These are phyloP conservation scores for Boechera divaricarpa DNA, from an alignment of 345 rosid species.

Conservation along the genomic window DNA sequence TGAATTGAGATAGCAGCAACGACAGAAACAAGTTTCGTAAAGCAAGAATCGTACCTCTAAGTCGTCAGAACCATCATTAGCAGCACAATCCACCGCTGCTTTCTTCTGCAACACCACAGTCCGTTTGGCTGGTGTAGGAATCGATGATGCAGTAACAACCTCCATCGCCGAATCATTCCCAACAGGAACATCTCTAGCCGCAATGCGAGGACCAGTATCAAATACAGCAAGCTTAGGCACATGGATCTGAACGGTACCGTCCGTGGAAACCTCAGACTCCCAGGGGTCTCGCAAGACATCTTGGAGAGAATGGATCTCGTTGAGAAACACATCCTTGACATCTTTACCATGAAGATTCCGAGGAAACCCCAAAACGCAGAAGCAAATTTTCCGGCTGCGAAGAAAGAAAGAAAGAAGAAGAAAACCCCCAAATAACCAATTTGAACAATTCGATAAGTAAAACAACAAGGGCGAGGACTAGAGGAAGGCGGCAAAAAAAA, in stretches of 20 bases:
- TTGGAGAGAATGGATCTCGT: conserved; percentile 56
- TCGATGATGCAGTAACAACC: conserved; percentile 50
- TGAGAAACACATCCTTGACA: conserved; percentile 53
- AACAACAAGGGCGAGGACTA: conserved; percentile 6
- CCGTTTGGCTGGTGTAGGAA: conserved; percentile 62
- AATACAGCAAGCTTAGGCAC: conserved; percentile 71
- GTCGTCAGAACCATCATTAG: conserved; percentile 71
- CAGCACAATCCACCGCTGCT: conserved; percentile 68
- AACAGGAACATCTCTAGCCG: conserved; percentile 47
- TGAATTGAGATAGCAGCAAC: neutral
- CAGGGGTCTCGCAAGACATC: conserved; percentile 61
- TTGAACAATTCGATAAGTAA: conserved; percentile 36
- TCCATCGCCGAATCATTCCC: conserved; percentile 50
- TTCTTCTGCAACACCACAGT: conserved; percentile 73
- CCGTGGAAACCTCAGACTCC: conserved; percentile 55
- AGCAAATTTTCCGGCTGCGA: conserved; percentile 85
- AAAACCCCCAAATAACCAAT: neutral
- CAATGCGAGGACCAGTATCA: conserved; percentile 47
- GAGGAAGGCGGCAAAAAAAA: conserved; percentile 10
- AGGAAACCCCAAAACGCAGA: conserved; percentile 88
- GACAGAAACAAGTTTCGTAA: conserved; percentile 13
- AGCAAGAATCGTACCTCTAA: conserved; percentile 50
- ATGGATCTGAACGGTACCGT: conserved; percentile 70
- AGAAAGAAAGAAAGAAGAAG: conserved; percentile 12
- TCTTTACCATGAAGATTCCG: conserved; percentile 56